Percentiles rank a stretch among this genome's conserved stretches.
phyloP scores from a whole-genome alignment of 2,329 filamentous ascomycete species.

The Tympanopsis confertula region DNA sequence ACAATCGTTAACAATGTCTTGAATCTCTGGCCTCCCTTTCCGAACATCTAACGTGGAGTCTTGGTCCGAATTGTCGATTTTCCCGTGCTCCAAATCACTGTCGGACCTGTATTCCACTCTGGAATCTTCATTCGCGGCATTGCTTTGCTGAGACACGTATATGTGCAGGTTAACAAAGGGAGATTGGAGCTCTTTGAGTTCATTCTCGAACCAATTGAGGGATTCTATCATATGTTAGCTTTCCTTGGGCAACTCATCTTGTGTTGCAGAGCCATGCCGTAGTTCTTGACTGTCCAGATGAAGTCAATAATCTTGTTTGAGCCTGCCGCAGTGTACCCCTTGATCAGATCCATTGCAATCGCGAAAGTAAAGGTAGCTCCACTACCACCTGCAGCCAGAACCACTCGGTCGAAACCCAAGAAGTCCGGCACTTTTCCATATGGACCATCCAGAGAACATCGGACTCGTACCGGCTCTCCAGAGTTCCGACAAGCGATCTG shows the following conservation, averaged over 20 bases:
- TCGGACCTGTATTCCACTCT: too few species aligned
- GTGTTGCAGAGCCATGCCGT: too few species aligned
- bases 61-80: too few species aligned
- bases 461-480: constrained; percentile 10
- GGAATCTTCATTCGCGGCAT: too few species aligned
- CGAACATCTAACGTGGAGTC: too few species aligned
- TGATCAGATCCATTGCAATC: constrained; percentile 15
- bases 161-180: not conserved
- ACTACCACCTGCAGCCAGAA: constrained; percentile 18
- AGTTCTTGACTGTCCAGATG: constrained; percentile 17
- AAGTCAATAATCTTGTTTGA: constrained; percentile 12
- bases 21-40: not conserved
- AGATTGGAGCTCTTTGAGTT: not conserved
- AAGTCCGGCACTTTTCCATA: constrained; percentile 17
- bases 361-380: constrained; percentile 19
- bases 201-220: not conserved
- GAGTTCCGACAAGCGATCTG: constrained; percentile 15
- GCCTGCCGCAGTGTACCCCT: constrained; percentile 9
- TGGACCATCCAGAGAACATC: constrained; percentile 17
- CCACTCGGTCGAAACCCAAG: constrained; percentile 12
- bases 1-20: too few species aligned
- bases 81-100: too few species aligned
- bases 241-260: too few species aligned
- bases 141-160: too few species aligned
- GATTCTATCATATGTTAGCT: too few species aligned